These are phyloP conservation scores for Discostella stelligera DNA, from an alignment of 352 stramenopile genomes.

Conservation along the genomic window DNA sequence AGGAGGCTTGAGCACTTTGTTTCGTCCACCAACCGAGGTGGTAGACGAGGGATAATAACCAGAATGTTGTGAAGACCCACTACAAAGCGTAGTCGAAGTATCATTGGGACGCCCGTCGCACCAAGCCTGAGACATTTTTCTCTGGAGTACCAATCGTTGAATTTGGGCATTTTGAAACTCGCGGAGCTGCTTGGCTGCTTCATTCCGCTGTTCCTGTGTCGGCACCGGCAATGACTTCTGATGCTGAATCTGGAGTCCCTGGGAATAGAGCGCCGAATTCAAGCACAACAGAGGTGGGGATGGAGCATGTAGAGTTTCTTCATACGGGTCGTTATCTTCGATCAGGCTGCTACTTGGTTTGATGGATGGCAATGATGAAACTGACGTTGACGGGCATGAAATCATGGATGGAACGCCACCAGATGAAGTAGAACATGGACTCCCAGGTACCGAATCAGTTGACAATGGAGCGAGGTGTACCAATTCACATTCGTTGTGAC, in stretches of 20 bases:
- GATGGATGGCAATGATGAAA: slow-evolving; percentile 29
- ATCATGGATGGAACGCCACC: slow-evolving; percentile 35
- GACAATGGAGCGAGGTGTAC: neutral
- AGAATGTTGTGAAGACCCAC: slow-evolving; percentile 11
- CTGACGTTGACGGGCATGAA: slow-evolving; percentile 30
- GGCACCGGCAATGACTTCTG: slow-evolving; percentile 35
- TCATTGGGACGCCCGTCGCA: neutral
- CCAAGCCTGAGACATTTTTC: slow-evolving; percentile 32
- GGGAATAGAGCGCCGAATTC: slow-evolving; percentile 10
- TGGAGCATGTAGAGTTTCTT: slow-evolving; percentile 11
- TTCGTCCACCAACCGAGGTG: slow-evolving; percentile 2
- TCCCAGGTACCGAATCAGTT: slow-evolving; percentile 14
- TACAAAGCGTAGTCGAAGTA: slow-evolving; percentile 1
- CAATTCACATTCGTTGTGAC: slow-evolving; percentile 6
- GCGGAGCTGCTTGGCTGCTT: slow-evolving; percentile 41
- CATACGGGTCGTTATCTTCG: slow-evolving; percentile 21
- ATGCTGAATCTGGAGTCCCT: neutral
- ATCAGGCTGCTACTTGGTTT: slow-evolving; percentile 27
- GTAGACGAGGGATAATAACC: neutral
- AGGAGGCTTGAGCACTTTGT: slow-evolving; percentile 35
- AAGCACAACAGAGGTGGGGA: slow-evolving; percentile 6
- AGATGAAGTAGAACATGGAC: slow-evolving; percentile 11
- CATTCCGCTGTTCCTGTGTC: slow-evolving; percentile 45
- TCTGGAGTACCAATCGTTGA: slow-evolving; percentile 35
- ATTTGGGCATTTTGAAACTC: slow-evolving; percentile 56